Evolutionary conservation across 2,329 filamentous ascomycete genomes (phyloP).

Genomic region (Aspergillus pseudoviridinutans): DNA sequence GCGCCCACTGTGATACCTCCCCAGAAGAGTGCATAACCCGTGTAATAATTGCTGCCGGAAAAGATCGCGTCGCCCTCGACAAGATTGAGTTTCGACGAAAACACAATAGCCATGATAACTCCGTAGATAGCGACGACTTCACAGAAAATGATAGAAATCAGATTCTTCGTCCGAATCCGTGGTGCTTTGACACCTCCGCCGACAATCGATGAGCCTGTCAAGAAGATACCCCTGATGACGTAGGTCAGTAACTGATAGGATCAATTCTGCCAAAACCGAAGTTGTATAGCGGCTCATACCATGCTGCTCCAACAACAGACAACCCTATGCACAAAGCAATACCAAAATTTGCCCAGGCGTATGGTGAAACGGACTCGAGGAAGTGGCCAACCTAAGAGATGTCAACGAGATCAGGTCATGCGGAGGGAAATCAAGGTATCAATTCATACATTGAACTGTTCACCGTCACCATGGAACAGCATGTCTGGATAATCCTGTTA

Average conservation of each 20-base stretch:
- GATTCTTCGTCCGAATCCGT: slow-evolving; percentile 97
- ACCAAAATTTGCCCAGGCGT: slow-evolving; percentile 85
- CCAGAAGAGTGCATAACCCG: slow-evolving; percentile 95
- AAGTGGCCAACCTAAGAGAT: slow-evolving; percentile 74
- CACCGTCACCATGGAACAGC: slow-evolving; percentile 95
- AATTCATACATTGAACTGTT: slow-evolving; percentile 79
- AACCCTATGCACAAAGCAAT: slow-evolving; percentile 93
- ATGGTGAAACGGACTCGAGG: slow-evolving; percentile 89
- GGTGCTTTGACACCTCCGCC: slow-evolving; percentile 95
- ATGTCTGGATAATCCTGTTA: slow-evolving; percentile 63
- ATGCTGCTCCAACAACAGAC: slow-evolving; percentile 95
- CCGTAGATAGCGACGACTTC: slow-evolving; percentile 99
- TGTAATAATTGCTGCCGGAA: slow-evolving; percentile 81
- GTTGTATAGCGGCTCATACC: slow-evolving; percentile 52
- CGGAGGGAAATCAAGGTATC: slow-evolving; percentile 5
- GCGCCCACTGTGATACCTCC: slow-evolving; percentile 86
- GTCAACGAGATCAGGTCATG: slow-evolving; percentile 15
- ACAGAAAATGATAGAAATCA: slow-evolving; percentile 99
- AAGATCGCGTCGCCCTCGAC: slow-evolving; percentile 63
- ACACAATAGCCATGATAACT: slow-evolving; percentile 99
- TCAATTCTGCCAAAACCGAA: slow-evolving; percentile 1
- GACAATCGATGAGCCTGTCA: slow-evolving; percentile 94
- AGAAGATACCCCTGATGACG: slow-evolving; percentile 84
- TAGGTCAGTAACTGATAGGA: slow-evolving; percentile 3
- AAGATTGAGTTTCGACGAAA: slow-evolving; percentile 77